Base-by-base conservation (phyloP, 257 asterid genomes). In the Anisodus acutangulus region DNA sequence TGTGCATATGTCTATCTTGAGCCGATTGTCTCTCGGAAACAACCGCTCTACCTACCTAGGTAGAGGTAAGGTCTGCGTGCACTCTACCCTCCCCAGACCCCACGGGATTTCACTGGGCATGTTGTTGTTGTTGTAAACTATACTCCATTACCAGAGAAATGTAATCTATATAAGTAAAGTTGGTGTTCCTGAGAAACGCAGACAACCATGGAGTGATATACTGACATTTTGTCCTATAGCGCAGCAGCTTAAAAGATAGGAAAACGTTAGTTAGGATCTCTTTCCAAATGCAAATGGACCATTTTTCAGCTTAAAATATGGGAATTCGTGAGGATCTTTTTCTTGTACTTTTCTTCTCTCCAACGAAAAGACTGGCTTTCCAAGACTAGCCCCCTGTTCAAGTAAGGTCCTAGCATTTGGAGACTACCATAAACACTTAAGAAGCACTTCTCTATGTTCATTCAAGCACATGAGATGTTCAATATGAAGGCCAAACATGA, bases 401-500 rank as follows among this genome's bases (percentile, higher is more conserved):
- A 49, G 55, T 49, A 49, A 49, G 55, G 12, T 9, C 55, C 8
- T 49, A 49, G 55, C 55, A 9, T 49, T 49, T 11, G 0, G 11
- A 49, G 55, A 49, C 55, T 49, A 49, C 12, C 55, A 69, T 39
- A 69, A 69, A 39, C 31, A 69, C 53, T 39, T 69, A 8, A n/a
- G 15, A 31, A 8, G 12, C 54, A 39, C 13, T 69, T 69, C 12
- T 68, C 78, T 39, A 39, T 69, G 53, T 7, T 69, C 53, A 68
- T 15, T 37, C 26, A 68, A 68, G 39, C 51, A 68, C 39, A 2
- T 39, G 78, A 39, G 53, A 39, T 15, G 53, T 39, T 69, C 53
- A 39, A 39, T 15, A 53, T 41, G 26, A 45, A 85, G 78, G 81
- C 58, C 71, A 82, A 85, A 22, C 55, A 84, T 55, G 31, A 63